Conservation (phyloP, 306 rosid species). For the Lathyrus tuberosus region DNA sequence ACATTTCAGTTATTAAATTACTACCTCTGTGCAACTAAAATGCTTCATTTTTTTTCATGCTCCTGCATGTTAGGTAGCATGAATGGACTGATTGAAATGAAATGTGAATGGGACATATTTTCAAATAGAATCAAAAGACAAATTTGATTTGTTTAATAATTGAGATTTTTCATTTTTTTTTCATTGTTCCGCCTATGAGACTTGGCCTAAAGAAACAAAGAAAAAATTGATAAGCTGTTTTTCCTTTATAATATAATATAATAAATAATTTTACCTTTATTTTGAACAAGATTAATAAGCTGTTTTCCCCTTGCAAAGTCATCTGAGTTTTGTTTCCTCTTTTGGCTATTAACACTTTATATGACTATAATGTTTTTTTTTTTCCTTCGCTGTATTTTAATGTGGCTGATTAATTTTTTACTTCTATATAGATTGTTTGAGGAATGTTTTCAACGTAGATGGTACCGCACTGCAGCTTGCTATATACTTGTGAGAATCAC, state of each 20-base stretch:
- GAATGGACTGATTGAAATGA: constrained; percentile 7
- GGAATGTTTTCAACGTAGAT: constrained; percentile 98
- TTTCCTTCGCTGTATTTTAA: constrained; percentile 17
- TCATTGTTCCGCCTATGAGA: not conserved
- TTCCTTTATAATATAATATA: not conserved
- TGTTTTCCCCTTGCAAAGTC: constrained; percentile 17
- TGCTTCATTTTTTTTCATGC: constrained; percentile 6
- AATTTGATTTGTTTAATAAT: not conserved
- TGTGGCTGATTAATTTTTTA: constrained; percentile 6
- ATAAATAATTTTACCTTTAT: constrained; percentile 5
- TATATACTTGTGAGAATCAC: constrained; percentile 84
- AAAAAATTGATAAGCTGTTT: not conserved
- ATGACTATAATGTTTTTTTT: not conserved
- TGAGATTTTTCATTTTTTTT: not conserved
- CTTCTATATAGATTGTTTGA: constrained; percentile 77
- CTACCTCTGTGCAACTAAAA: not conserved
- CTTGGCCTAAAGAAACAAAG: not conserved
- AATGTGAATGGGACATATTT: not conserved
- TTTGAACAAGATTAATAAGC: constrained; percentile 28
- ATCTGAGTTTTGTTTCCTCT: constrained; percentile 22
- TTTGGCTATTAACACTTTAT: constrained; percentile 11
- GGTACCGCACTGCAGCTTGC: constrained; percentile 98
- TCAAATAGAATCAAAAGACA: not conserved
- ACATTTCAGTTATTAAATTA: constrained; percentile 11
- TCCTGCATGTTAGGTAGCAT: constrained; percentile 20